Evolutionary conservation across 2,329 filamentous ascomycete genomes (phyloP).

Genomic region (Aspergillus hortae): DNA sequence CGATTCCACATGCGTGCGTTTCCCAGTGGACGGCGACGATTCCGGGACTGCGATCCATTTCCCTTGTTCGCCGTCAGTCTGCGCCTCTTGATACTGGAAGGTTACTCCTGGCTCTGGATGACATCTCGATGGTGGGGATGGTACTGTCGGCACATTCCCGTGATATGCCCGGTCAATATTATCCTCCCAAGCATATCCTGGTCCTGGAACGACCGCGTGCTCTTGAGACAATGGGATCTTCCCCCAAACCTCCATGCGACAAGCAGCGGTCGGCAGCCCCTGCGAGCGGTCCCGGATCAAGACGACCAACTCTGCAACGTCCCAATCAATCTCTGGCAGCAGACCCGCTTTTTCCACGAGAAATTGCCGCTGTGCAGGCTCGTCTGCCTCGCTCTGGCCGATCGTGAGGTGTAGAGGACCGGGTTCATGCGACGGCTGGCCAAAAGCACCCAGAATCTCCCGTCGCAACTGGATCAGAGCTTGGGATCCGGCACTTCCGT

Average conservation of each 20-base stretch:
- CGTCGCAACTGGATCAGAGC: neutral
- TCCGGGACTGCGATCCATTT: neutral
- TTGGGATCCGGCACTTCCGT: neutral
- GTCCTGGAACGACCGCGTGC: neutral
- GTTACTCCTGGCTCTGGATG: neutral
- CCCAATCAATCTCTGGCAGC: slow-evolving; percentile 3
- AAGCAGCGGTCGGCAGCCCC: neutral
- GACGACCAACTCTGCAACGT: neutral
- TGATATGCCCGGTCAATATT: neutral
- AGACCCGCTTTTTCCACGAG: slow-evolving; percentile 1
- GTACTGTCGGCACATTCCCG: too few relatives aligned
- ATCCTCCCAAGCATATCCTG: neutral
- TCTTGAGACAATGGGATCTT: neutral
- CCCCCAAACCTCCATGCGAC: slow-evolving; percentile 4
- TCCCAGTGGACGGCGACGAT: neutral
- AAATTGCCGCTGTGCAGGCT: neutral
- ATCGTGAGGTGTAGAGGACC: slow-evolving; percentile 3
- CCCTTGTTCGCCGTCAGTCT: neutral
- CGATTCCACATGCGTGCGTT: neutral
- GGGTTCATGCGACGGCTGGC: neutral
- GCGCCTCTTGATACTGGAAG: neutral
- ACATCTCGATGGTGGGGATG: neutral
- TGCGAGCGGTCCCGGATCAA: slow-evolving; percentile 5
- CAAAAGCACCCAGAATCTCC: neutral
- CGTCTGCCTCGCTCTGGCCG: slow-evolving; percentile 1